Evolutionary conservation across 2,329 filamentous ascomycete species (phyloP), one percentile per base, ranked within the genome.

Genomic region (Fusarium zealandicum): DNA sequence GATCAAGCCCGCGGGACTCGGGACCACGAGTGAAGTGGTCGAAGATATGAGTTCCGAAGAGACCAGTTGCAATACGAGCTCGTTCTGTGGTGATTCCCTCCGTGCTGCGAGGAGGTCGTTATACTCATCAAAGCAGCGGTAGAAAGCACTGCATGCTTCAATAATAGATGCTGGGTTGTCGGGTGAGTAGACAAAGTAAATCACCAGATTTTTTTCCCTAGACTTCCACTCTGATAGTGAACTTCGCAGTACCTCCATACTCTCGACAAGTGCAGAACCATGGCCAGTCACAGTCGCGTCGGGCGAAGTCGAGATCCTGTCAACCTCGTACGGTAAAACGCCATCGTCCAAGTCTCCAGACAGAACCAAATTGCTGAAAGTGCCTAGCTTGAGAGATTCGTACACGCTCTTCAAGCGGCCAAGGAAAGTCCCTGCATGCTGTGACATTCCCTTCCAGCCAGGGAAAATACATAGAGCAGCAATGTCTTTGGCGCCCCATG

Each of bases 11-110:
- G 74, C 70, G 0, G 85, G 82, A 2, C 83, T 78, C 1, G 86
- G 82, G n/a, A 90, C 79, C 1, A 87, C 81, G 12, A 92, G 73
- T 2, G 80, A 80, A 2, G 82, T 81, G 4, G 84, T 78, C 1
- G 86, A 88, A 7, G 87, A 85, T 8, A 95, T 73, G n/a, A 86
- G 77, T 50, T 85, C 82, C 13, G 87, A 79, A 0, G 91, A 88
- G 1, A 96, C 76, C 2, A 96, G 80, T 68, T 96, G 91, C 14
- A 96, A 76, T 4, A 92, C 87, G n/a, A 95, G 69, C 51, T 93
- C 89, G 49, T 85, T 87, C 17, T 75, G 67, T 4, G 78, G 70
- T 6, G 74, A 65, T 46, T 78, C 68, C 53, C 75, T 77, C 50
- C 77, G 79, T 16, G 75, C 74, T 3, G 74, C 70, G 9, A 73